Percentiles rank a stretch among this genome's conserved stretches.
Conservation (phyloP, 2,329 filamentous ascomycete genomes). For the Hypoxylon sp. region DNA sequence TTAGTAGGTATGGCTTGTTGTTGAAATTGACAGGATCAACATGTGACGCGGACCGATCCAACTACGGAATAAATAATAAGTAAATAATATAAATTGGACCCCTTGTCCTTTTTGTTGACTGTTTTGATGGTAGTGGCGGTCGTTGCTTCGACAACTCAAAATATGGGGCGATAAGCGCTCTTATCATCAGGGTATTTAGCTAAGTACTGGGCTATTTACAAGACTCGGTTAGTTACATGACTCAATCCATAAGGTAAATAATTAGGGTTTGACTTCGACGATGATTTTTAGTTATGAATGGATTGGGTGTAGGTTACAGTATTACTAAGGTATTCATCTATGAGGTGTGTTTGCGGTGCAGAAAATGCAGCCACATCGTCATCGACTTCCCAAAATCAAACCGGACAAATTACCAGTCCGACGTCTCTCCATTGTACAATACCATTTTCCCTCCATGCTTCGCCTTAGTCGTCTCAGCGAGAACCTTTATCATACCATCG, state of each 20-base stretch:
- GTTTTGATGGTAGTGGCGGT: slow-evolving; percentile 35
- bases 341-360: no score
- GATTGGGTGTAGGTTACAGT: no score
- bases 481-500: slow-evolving; percentile 23
- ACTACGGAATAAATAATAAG: slow-evolving; percentile 17
- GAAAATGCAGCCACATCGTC: no score
- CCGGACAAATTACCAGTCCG: slow-evolving; percentile 5
- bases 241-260: no score
- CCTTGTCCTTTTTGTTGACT: slow-evolving; percentile 42
- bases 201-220: no score
- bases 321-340: no score
- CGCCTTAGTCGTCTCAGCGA: slow-evolving; percentile 18
- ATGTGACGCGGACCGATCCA: slow-evolving; percentile 10
- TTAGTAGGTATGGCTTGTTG: slow-evolving; percentile 31
- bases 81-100: slow-evolving; percentile 6
- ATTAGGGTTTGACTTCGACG: no score
- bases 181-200: no score
- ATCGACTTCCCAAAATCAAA: no score
- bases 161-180: slow-evolving; percentile 17
- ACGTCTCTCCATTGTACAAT: slow-evolving; percentile 18
- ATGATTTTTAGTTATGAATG: no score
- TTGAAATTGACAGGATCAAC: slow-evolving; percentile 28
- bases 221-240: no score
- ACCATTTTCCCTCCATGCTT: slow-evolving; percentile 29
- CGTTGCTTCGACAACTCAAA: slow-evolving; percentile 41